These are phyloP conservation scores for Malassezia furfur DNA, from an alignment of 1,284 basidiomycete species.

Conservation along the genomic window DNA sequence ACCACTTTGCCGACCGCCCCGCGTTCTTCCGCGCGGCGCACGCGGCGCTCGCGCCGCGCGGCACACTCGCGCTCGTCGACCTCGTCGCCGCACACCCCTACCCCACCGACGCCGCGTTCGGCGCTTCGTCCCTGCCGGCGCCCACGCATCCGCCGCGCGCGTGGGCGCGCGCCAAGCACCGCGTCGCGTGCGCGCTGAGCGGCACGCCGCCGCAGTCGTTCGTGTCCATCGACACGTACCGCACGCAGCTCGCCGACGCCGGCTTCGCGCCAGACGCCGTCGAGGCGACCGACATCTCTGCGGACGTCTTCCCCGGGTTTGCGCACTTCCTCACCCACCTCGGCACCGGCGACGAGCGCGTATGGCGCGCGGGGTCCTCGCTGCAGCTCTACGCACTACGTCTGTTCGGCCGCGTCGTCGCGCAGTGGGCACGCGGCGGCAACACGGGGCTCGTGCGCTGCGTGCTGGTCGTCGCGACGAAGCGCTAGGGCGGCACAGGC, in stretches of 20 bases:
- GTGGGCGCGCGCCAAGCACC: slow-evolving; percentile 13
- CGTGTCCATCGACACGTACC: slow-evolving; percentile 25
- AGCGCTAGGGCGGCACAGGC: not conserved
- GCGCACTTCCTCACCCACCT: slow-evolving; percentile 26
- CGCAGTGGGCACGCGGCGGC: slow-evolving; percentile 32
- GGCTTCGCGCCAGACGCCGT: slow-evolving; percentile 17
- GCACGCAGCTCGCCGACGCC: slow-evolving; percentile 18
- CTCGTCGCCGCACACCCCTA: slow-evolving; percentile 31
- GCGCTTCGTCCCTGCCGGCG: slow-evolving; percentile 11
- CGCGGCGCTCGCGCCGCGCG: slow-evolving; percentile 24
- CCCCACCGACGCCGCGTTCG: slow-evolving; percentile 14
- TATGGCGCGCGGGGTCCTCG: slow-evolving; percentile 27
- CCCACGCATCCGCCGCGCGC: slow-evolving; percentile 20
- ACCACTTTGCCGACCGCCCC: slow-evolving; percentile 34
- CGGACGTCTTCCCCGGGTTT: slow-evolving; percentile 36
- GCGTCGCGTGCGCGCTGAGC: slow-evolving; percentile 19
- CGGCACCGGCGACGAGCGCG: slow-evolving; percentile 21
- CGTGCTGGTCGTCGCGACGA: slow-evolving; percentile 28
- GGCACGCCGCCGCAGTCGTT: slow-evolving; percentile 24
- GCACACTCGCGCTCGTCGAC: slow-evolving; percentile 35
- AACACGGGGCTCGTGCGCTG: slow-evolving; percentile 27
- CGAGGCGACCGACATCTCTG: slow-evolving; percentile 33
- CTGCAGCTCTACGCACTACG: slow-evolving; percentile 21
- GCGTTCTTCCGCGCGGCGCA: slow-evolving; percentile 27
- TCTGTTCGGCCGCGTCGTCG: slow-evolving; percentile 30